Percentiles rank a stretch among this genome's conserved stretches.
These are phyloP conservation scores for Calonectria henricotiae DNA, from an alignment of 2,329 filamentous ascomycete genomes.

Conservation along the genomic window DNA sequence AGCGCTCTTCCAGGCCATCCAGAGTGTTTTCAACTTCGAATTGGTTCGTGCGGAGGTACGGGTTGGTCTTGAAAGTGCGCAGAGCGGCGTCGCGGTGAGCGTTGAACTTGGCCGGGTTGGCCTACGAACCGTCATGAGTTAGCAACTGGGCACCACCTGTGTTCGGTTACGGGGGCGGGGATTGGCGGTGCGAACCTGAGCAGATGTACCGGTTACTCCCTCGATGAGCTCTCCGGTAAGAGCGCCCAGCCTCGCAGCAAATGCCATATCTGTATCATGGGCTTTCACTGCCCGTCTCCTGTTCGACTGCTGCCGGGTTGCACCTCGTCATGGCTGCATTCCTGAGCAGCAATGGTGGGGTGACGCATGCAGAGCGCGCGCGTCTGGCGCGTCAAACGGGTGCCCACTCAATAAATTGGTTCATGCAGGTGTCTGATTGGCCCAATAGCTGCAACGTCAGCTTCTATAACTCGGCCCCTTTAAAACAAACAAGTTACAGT, in stretches of 20 bases:
- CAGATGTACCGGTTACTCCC: slow-evolving; percentile 71
- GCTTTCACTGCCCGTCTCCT: slow-evolving; percentile 22
- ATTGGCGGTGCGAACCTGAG: slow-evolving; percentile 63
- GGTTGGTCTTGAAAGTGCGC: slow-evolving; percentile 69
- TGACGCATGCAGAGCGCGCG: slow-evolving; percentile 35
- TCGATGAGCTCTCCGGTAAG: slow-evolving; percentile 82
- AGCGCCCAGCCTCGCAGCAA: slow-evolving; percentile 75
- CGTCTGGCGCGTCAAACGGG: slow-evolving; percentile 48
- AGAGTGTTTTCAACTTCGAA: slow-evolving; percentile 80
- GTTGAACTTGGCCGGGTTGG: slow-evolving; percentile 60
- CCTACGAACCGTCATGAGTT: slow-evolving; percentile 44
- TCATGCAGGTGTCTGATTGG: slow-evolving; percentile 43
- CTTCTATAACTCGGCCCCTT: slow-evolving; percentile 48
- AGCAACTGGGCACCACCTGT: slow-evolving; percentile 22
- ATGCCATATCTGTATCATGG: slow-evolving; percentile 73
- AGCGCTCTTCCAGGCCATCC: slow-evolving; percentile 87
- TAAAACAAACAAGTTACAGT: slow-evolving; percentile 39
- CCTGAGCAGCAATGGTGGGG: slow-evolving; percentile 40
- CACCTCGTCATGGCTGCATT: slow-evolving; percentile 27
- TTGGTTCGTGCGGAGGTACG: slow-evolving; percentile 79
- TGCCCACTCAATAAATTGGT: slow-evolving; percentile 38
- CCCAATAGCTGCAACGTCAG: slow-evolving; percentile 43
- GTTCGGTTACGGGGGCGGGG: slow-evolving; percentile 21
- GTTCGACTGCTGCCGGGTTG: neutral
- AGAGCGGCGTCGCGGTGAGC: slow-evolving; percentile 67